Conservation (phyloP, 164 flowering plant genomes). For the Euptelea pleiosperma region DNA sequence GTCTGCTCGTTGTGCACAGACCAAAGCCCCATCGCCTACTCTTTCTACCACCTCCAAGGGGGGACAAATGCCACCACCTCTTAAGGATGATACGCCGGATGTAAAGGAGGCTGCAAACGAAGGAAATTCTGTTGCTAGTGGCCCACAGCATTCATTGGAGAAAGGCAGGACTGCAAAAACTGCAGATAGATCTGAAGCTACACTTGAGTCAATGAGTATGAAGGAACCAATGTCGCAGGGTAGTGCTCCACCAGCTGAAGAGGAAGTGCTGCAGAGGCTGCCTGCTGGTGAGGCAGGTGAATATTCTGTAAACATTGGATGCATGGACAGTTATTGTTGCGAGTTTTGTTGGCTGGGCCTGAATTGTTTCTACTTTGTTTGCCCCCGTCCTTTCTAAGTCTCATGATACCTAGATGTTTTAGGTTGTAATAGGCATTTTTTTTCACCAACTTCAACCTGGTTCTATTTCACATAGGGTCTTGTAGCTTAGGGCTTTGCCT, state of each 20-base stretch:
- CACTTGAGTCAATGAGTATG: slow-evolving; percentile 54
- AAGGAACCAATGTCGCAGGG: slow-evolving; percentile 72
- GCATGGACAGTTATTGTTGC: not conserved
- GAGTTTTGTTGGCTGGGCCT: too few relatives aligned
- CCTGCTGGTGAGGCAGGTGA: slow-evolving; percentile 74
- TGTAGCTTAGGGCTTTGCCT: too few relatives aligned
- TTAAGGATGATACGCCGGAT: slow-evolving; percentile 30
- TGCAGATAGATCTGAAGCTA: slow-evolving; percentile 63
- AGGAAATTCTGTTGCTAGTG: slow-evolving; percentile 26
- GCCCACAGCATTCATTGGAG: slow-evolving; percentile 33
- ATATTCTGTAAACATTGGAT: not conserved
- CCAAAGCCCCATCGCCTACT: slow-evolving; percentile 63
- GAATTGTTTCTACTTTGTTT: too few relatives aligned
- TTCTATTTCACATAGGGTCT: too few relatives aligned
- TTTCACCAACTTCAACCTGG: too few relatives aligned
- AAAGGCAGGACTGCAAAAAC: slow-evolving; percentile 29
- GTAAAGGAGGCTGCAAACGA: slow-evolving; percentile 32
- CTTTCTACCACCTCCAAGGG: slow-evolving; percentile 67
- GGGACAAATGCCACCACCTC: slow-evolving; percentile 29
- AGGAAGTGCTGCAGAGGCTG: slow-evolving; percentile 86
- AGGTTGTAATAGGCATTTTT: too few relatives aligned
- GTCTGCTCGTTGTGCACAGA: slow-evolving; percentile 61
- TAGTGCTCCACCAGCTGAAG: slow-evolving; percentile 68
- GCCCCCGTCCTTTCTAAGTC: too few relatives aligned
- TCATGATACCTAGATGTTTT: too few relatives aligned